phyloP scores from a whole-genome alignment of 208 protist species.

The Crithidia fasciculata region DNA sequence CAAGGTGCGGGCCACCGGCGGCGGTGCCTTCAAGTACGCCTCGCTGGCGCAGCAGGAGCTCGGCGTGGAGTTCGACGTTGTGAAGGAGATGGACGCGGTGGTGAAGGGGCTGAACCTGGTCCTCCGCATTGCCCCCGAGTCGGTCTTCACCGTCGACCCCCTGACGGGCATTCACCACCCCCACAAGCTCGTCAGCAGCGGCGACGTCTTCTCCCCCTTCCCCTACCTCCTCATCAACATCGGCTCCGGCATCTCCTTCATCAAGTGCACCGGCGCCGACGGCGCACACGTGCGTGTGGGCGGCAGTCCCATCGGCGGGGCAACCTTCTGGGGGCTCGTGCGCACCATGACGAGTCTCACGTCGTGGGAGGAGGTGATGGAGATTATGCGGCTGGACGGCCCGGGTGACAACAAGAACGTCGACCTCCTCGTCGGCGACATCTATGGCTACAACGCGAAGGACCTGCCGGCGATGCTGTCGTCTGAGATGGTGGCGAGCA shows the following conservation, averaged over 20 bases:
- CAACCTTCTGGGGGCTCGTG: conserved; percentile 97
- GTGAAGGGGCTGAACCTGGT: conserved; percentile 90
- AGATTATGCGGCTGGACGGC: conserved; percentile 93
- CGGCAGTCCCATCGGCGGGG: conserved; percentile 95
- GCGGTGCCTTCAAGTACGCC: conserved; percentile 91
- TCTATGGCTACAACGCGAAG: conserved; percentile 96
- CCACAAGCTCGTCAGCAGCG: conserved; percentile 58
- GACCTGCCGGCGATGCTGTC: conserved; percentile 89
- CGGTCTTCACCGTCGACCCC: conserved; percentile 86
- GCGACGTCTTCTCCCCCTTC: conserved; percentile 69
- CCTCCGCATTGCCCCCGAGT: conserved; percentile 64
- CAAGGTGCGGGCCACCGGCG: conserved; percentile 84
- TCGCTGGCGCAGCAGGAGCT: conserved; percentile 51
- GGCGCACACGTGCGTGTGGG: conserved; percentile 93
- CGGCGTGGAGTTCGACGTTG: conserved; percentile 71
- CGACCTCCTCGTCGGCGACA: conserved; percentile 97
- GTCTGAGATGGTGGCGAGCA: conserved; percentile 85
- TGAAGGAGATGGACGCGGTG: conserved; percentile 91
- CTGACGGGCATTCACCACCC: conserved; percentile 63
- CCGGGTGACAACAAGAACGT: conserved; percentile 95
- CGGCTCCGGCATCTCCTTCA: conserved; percentile 97
- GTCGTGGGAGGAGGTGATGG: conserved; percentile 95
- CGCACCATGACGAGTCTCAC: conserved; percentile 92
- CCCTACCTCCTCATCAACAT: conserved; percentile 98
- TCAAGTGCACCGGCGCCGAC: conserved; percentile 89